Base-by-base conservation (phyloP, 164 flowering plant species). In the Vitis rotundifolia region DNA sequence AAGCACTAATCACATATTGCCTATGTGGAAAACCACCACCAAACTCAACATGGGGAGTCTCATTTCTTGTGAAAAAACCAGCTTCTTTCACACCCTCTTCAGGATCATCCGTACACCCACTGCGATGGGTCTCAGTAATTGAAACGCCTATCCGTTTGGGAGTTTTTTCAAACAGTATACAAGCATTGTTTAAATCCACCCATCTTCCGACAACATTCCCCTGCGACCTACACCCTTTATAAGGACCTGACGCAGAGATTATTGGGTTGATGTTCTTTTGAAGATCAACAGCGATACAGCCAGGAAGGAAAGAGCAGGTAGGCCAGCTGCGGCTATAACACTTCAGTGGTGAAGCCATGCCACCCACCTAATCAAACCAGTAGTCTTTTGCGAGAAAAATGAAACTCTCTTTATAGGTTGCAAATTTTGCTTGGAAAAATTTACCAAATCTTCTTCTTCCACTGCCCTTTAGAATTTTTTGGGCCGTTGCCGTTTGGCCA, bases 1-100 rank as follows among this genome's bases (percentile, higher is more conserved):
- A 51, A 29, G 49, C 54, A 64, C 26, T 50, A 19, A 77, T 49
- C 29, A 73, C 26, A 64, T 48, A 60, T 51, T 44, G 65, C 49
- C 66, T 49, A 31, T 64, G 58, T 1, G 37, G 18, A 49, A 49
- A 47, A 9, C 28, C 28, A 10, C 44, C 28, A 9, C 37, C 61
- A 59, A 37, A 59, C 28, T 11, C 37, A 61, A 16, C 22, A 13
- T 29, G 29, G 50, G 60, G 56, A 53, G 56, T 26, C 26, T 12
- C 61, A 59, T 59, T 58, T 66, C 19, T 15, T 4, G 49, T 28
- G 53, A 66, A 37, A 50, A 67, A 31, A 13, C n/a, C 31, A 50
- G 55, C 62, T 8, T 59, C 63, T 9, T 6, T 37, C 44, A 37
- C 44, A 37, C 7, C 44, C 44, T 37, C 44, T 37, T 37, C 44